Percentiles rank a stretch among this genome's conserved stretches.
Evolutionary conservation across 495 filamentous ascomycete species (phyloP).

Genomic region (Penicillium crystallinum): DNA sequence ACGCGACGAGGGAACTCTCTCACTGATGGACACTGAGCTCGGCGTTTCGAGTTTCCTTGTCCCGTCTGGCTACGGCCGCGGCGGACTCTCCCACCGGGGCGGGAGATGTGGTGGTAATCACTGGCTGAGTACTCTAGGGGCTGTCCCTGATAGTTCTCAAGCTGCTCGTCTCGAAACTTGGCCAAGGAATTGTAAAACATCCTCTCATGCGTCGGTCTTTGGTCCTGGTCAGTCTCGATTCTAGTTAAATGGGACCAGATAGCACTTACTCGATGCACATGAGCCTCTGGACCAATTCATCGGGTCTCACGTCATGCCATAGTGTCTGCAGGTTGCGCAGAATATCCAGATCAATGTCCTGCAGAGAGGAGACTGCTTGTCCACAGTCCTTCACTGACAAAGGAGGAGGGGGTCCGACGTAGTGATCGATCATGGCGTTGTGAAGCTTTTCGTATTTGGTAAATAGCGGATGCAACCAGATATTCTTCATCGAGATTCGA

Average conservation of each 20-base stretch:
- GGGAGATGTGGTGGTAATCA: slow-evolving; percentile 78
- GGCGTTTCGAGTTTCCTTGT: slow-evolving; percentile 43
- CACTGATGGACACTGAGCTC: slow-evolving; percentile 68
- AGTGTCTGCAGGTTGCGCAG: slow-evolving; percentile 78
- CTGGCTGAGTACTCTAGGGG: slow-evolving; percentile 73
- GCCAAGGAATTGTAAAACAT: slow-evolving; percentile 82
- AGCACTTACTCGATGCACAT: slow-evolving; percentile 60
- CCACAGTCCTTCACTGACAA: slow-evolving; percentile 52
- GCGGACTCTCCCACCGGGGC: slow-evolving; percentile 17
- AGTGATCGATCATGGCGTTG: slow-evolving; percentile 42
- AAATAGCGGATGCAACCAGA: slow-evolving; percentile 81
- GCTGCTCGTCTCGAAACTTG: slow-evolving; percentile 70
- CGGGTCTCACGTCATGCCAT: slow-evolving; percentile 76
- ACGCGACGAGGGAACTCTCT: slow-evolving; percentile 47
- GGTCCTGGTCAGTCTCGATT: not conserved
- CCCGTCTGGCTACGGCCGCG: slow-evolving; percentile 14
- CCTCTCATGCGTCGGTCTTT: slow-evolving; percentile 79
- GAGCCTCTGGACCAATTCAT: slow-evolving; percentile 62
- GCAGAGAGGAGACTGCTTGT: slow-evolving; percentile 39
- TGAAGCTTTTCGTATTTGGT: slow-evolving; percentile 70
- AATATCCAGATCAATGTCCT: slow-evolving; percentile 71
- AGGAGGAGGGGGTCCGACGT: slow-evolving; percentile 49
- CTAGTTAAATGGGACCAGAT: not conserved
- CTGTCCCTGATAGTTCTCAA: slow-evolving; percentile 75
- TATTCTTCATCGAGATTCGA: slow-evolving; percentile 68